These are phyloP conservation scores for Exophiala alcalophila DNA, from an alignment of 2,329 filamentous ascomycete genomes.

Conservation along the genomic window DNA sequence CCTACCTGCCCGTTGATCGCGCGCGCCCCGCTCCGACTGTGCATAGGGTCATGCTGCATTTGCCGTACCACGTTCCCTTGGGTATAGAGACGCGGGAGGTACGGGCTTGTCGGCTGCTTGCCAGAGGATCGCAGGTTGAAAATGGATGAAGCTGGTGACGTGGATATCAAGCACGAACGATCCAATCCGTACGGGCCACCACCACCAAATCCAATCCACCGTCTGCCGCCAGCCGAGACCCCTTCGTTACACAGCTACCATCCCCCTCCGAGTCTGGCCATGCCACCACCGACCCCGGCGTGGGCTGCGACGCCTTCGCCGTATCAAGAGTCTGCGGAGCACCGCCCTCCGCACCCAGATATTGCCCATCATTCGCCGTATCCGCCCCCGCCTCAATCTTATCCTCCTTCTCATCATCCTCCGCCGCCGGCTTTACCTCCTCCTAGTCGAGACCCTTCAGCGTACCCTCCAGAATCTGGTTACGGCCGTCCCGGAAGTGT, in stretches of 20 bases:
- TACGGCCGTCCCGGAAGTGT: conserved; percentile 30
- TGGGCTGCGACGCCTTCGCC: conserved; percentile 29
- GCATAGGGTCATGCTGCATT: conserved; percentile 26
- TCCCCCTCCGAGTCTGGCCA: conserved; percentile 21
- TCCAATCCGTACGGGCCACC: conserved; percentile 25
- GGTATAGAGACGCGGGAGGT: conserved; percentile 28
- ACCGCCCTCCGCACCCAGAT: conserved; percentile 27
- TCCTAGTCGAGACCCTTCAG: conserved; percentile 23
- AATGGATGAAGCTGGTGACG: conserved; percentile 29
- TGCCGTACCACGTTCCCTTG: conserved; percentile 24
- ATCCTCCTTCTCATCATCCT: conserved; percentile 19
- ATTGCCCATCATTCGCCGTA: conserved; percentile 22
- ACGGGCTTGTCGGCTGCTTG: conserved; percentile 17
- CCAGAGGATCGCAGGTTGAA: conserved; percentile 20
- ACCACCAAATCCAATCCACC: conserved; percentile 22
- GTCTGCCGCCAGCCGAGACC: conserved; percentile 30
- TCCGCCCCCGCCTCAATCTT: conserved; percentile 21
- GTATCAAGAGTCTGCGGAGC: conserved; percentile 27
- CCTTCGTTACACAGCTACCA: conserved; percentile 29
- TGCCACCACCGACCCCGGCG: conserved; percentile 26
- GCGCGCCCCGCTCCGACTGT: conserved; percentile 10
- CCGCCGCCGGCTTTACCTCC: conserved; percentile 16
- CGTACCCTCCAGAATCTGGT: conserved; percentile 27
- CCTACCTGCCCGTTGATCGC: conserved; percentile 22
- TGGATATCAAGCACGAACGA: conserved; percentile 27